Evolutionary conservation across 164 flowering plant genomes (phyloP).

Genomic region (Berberis vulgaris): DNA sequence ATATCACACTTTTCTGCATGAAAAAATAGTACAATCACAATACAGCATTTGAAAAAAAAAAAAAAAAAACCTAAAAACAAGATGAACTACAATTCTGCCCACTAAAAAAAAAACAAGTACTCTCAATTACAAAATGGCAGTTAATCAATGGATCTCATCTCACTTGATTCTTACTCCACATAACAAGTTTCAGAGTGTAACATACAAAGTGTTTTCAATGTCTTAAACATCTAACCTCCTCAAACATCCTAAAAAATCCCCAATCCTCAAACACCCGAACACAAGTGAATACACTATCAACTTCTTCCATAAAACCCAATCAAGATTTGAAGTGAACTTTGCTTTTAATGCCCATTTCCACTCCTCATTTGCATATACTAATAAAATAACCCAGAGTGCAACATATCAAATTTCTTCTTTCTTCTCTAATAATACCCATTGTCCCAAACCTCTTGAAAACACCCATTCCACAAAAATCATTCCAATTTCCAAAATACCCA

Average conservation of each 20-base stretch:
- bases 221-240: too few relatives aligned
- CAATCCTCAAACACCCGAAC: too few relatives aligned
- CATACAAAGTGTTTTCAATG: too few relatives aligned
- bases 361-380: too few relatives aligned
- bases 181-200: too few relatives aligned
- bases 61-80: neutral
- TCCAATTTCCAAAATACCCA: too few relatives aligned
- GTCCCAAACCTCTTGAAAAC: neutral
- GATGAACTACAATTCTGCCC: neutral
- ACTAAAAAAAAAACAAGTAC: too few relatives aligned
- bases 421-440: neutral
- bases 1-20: conserved; percentile 66
- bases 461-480: too few relatives aligned
- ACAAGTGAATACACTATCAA: neutral
- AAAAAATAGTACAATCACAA: neutral
- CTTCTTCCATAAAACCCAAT: neutral
- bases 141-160: neutral
- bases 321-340: neutral
- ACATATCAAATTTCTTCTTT: too few relatives aligned
- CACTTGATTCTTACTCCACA: neutral
- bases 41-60: neutral
- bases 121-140: neutral
- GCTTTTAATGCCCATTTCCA: too few relatives aligned
- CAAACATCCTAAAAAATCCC: neutral
- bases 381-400: too few relatives aligned